Base-by-base conservation (phyloP, 768 basidiomycete species). In the Leucocoprinus leucothites region DNA sequence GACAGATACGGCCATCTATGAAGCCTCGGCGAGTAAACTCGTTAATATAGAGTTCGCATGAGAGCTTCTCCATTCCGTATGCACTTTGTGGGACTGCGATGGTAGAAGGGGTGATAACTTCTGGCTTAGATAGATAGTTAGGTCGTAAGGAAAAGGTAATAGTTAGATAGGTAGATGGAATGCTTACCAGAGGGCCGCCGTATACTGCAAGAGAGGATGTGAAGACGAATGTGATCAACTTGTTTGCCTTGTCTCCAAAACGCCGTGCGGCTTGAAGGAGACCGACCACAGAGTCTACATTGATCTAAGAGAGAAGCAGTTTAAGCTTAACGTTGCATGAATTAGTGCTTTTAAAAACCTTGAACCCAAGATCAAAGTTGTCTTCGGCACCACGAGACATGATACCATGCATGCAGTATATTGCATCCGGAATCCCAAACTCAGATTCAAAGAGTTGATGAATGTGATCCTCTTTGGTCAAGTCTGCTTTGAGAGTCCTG, bases 371-470 rank as follows among this genome's bases (percentile, higher is more conserved):
- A 36, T 81, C 78, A 64, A 86, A 84, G 60, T 82, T 76, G 55
- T 81, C 79, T 62, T 86, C 84, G 14, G 81, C 75, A 19, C 82
- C 82, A 21, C 82, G 78, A 26, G 81, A 83, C 84, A 86, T 84
- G 61, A 84, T 81, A 2, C 84, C 84, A 62, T 81, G 78, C 22
- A 80, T 65, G 55, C 77, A 79, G 58, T 79, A 79, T n/a, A 79
- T 65, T 8, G 71, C 73, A 57, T 75, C 73, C 0, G 75, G 76
- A 4, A 74, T 58, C 8, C 76, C 77, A 44, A 72, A 65, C 25
- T 64, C 53, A 7, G 74, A 77, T 19, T 63, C 61, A 63, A 79
- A 79, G 8, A 79, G 60, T 0, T 53, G 60, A 25, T 75, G 67
- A 35, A 72, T 63, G 46, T 74, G 65, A 9, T 60, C 51, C 19